Base-by-base conservation (phyloP, 2,329 filamentous ascomycete genomes). In the Beauveria asiatica region DNA sequence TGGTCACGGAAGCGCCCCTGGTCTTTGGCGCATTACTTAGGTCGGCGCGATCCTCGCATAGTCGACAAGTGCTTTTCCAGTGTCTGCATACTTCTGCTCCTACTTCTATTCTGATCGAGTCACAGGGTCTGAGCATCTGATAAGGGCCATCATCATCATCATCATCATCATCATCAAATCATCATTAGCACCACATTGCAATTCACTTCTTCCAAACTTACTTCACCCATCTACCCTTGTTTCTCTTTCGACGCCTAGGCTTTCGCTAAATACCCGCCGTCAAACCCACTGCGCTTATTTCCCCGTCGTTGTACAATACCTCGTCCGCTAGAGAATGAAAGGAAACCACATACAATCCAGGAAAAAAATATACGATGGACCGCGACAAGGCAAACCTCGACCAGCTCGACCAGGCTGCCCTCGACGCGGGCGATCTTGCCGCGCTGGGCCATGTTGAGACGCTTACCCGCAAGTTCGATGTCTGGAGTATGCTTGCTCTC, bases 401-500 rank as follows among this genome's bases (percentile, higher is more conserved):
- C 53, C 51, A 50, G 39, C 57, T 65, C 37, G 66, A 68, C 62
- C 68, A 72, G 61, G 68, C 67, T 39, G 62, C 67, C 13, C 69
- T 68, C 54, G 75, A 77, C 66, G 73, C 71, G 13, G 67, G 67
- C 30, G 74, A 76, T 59, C 74, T 77, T 25, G 75, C 75, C 30
- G 69, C 69, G 42, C 66, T 77, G 16, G 75, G 75, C 62, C 75
- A 77, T 63, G 68, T 67, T 48, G 72, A 77, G 67, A 65, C 65
- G 17, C 71, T 77, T 45, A 65, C 69, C 3, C 73, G 75, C 62
- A 77, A 83, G 64, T 84, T 84, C 67, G 75, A 74, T 67, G 68
- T 78, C 7, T 78, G 76, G 77, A 83, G 80, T 68, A 83, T 84
- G 80, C 73, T 84, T 11, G 77, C 80, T 21, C 74, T 84, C 21